Conservation (phyloP, 2,329 filamentous ascomycete species). For the Botryotinia globosa region DNA sequence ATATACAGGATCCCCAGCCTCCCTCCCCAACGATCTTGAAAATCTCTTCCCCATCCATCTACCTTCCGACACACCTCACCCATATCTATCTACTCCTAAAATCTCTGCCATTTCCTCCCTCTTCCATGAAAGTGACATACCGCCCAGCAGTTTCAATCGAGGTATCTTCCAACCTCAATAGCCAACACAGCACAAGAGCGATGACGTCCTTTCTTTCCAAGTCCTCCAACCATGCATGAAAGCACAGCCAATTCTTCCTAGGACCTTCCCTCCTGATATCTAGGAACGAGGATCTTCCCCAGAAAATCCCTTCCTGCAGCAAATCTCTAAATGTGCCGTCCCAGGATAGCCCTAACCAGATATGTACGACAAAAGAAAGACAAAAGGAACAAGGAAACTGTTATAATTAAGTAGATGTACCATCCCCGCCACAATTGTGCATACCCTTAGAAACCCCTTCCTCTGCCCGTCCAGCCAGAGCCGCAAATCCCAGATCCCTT, state of each 20-base stretch:
- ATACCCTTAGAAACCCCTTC: slow-evolving; percentile 2
- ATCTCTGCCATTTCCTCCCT: not conserved
- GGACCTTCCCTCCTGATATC: slow-evolving; percentile 3
- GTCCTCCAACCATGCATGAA: not conserved
- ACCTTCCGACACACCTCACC: not conserved
- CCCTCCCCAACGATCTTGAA: not conserved
- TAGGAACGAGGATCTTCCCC: slow-evolving; percentile 9
- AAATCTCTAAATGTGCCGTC: not conserved
- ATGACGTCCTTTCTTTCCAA: not conserved
- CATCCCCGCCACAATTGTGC: slow-evolving; percentile 10
- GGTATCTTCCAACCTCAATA: not conserved
- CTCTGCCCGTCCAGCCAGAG: slow-evolving; percentile 3
- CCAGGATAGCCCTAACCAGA: slow-evolving; percentile 7
- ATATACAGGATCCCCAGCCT: not conserved
- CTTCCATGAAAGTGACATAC: not conserved
- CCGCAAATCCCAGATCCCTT: slow-evolving; percentile 8
- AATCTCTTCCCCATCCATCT: not conserved
- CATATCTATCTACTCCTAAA: not conserved
- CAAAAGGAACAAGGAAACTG: not conserved
- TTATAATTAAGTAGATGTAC: slow-evolving; percentile 12
- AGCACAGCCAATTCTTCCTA: not conserved
- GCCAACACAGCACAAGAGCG: not conserved
- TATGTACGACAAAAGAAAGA: slow-evolving; percentile 14
- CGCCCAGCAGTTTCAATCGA: not conserved
- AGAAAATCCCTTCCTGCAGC: slow-evolving; percentile 8